phyloP scores from a whole-genome alignment of 305 asterid species.

The Andrographis paniculata region DNA sequence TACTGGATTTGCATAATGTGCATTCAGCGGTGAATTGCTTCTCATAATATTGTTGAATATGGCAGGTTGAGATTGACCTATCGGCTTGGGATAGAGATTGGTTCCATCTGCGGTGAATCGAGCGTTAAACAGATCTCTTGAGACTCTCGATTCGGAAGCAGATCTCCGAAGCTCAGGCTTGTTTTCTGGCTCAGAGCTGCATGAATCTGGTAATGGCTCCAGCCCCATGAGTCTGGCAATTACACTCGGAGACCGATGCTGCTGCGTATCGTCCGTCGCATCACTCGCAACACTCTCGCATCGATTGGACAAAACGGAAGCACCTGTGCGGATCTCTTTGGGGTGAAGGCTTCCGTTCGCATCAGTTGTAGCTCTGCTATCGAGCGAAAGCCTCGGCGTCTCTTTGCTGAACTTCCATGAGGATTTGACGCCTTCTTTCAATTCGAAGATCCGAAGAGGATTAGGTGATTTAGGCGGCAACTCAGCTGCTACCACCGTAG shows the following conservation, averaged over 20 bases:
- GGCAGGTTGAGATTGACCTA: slow-evolving; percentile 20
- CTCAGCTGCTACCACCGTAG: slow-evolving; percentile 17
- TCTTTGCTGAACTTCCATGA: slow-evolving; percentile 81
- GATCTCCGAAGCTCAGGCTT: slow-evolving; percentile 79
- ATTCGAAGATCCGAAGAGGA: slow-evolving; percentile 38
- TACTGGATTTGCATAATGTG: slow-evolving; percentile 26
- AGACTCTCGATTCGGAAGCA: slow-evolving; percentile 82
- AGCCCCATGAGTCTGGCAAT: slow-evolving; percentile 96
- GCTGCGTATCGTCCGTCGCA: slow-evolving; percentile 31
- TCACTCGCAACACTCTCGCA: slow-evolving; percentile 31
- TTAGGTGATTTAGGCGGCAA: slow-evolving; percentile 52
- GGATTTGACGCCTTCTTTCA: slow-evolving; percentile 55
- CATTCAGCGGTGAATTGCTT: slow-evolving; percentile 9
- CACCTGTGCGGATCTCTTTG: slow-evolving; percentile 47
- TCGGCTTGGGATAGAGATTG: slow-evolving; percentile 23
- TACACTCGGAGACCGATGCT: slow-evolving; percentile 71
- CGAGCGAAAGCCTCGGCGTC: slow-evolving; percentile 81
- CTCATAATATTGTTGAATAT: slow-evolving; percentile 16
- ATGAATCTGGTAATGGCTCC: slow-evolving; percentile 56
- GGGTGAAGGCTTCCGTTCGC: slow-evolving; percentile 82
- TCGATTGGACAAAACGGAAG: slow-evolving; percentile 24
- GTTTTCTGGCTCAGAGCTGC: slow-evolving; percentile 32
- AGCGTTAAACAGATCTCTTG: slow-evolving; percentile 61
- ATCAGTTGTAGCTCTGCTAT: slow-evolving; percentile 89
- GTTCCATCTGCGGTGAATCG: slow-evolving; percentile 38